Base-by-base conservation (phyloP, 1,284 basidiomycete species). In the Puccinia brachypodii region DNA sequence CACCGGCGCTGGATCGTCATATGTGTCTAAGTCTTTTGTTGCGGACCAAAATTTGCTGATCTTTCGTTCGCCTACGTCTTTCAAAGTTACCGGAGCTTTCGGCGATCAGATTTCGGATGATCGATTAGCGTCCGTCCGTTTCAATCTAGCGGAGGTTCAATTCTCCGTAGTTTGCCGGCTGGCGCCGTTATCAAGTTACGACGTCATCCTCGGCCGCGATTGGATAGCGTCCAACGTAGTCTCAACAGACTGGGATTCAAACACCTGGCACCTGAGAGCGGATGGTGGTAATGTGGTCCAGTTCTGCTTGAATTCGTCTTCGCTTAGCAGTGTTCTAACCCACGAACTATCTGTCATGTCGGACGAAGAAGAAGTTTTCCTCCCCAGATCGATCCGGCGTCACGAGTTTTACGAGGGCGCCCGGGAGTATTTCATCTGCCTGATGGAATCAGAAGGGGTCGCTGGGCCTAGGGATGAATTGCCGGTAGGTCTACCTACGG, bases 361-460 rank as follows among this genome's bases (percentile, higher is more conserved):
- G 2, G 68, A 71, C 16, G 42, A 47, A 1, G 68, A 71, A 14
- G 68, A 71, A n/a, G 44, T 71, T 14, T 40, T 71, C 25, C 25
- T 71, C 2, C 68, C 28, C 8, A 25, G 44, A 47, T 14, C 25
- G 7, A 71, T 71, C 25, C n/a, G 68, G 11, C 42, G 28, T 25
- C 40, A 71, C 25, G 28, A 71, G 25, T 71, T 71, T 31, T 69
- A 47, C 28, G 42, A 69, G 25, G 68, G 68, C 2, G 68, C 68
- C 40, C 7, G 68, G 40, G 68, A 69, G n/a, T 69, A 14, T 22
- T 69, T 69, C 44, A 47, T 69, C 68, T 69, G 68, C n/a, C n/a
- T 69, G 11, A 69, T 69, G 68, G 68, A 69, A 7, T 44, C 56
- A 22, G 60, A 60, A 14, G 74, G 60, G 19, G 74, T 76, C 3